phyloP scores from a whole-genome alignment of 345 rosid species.

The Salix koriyanagi region DNA sequence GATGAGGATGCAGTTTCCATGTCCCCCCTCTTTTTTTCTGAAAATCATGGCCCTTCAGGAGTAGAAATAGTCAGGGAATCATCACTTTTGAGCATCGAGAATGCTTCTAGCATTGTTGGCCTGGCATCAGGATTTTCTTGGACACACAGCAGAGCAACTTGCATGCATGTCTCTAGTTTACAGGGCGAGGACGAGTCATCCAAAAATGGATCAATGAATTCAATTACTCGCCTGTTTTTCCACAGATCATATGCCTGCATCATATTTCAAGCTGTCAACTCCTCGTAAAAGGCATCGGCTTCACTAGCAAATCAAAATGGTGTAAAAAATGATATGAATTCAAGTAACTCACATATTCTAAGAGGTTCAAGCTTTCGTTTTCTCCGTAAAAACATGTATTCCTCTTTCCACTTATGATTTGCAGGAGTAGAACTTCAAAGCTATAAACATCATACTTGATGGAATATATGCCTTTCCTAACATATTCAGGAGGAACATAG shows the following conservation, averaged over 20 bases:
- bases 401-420: no score
- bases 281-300: no score
- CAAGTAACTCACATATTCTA: constrained; percentile 32
- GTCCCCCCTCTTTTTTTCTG: neutral
- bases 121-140: constrained; percentile 19
- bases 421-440: no score
- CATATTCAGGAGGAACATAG: neutral
- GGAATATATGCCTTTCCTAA: constrained; percentile 21
- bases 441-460: no score
- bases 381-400: constrained; percentile 20
- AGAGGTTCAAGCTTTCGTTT: constrained; percentile 27
- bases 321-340: no score
- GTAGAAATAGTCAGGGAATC: neutral
- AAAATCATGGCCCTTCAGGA: constrained; percentile 4
- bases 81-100: neutral
- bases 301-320: no score
- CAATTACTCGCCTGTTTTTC: no score
- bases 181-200: constrained; percentile 3
- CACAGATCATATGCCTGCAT: no score
- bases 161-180: constrained; percentile 11
- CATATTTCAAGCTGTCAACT: no score
- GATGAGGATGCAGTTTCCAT: neutral
- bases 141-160: constrained; percentile 9
- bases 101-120: constrained; percentile 12
- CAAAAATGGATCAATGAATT: no score